These are phyloP conservation scores for Mucor mucedo DNA, from an alignment of 371 early-diverging fungal species.

Conservation along the genomic window DNA sequence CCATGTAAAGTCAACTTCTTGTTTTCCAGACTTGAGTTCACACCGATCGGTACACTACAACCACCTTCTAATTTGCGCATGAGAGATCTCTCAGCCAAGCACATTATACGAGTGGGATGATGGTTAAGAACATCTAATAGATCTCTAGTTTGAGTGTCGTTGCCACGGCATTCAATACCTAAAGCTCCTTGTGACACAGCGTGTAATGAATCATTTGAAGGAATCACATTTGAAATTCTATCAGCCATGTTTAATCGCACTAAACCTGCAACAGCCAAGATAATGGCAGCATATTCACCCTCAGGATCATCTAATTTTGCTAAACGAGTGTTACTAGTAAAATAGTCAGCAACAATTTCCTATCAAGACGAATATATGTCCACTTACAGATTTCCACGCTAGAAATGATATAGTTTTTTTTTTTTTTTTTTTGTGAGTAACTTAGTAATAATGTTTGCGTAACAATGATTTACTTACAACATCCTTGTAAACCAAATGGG, in stretches of 20 bases:
- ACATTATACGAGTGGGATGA: constrained; percentile 65
- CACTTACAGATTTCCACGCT: constrained; percentile 53
- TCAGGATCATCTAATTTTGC: constrained; percentile 83
- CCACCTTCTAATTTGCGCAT: constrained; percentile 94
- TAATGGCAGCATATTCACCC: constrained; percentile 78
- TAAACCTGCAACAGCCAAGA: constrained; percentile 92
- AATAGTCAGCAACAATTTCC: neutral
- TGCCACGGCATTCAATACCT: constrained; percentile 82
- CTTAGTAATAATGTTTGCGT: neutral
- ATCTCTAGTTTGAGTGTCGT: constrained; percentile 58
- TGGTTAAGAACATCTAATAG: constrained; percentile 72
- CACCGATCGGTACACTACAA: constrained; percentile 96
- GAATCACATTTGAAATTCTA: constrained; percentile 75
- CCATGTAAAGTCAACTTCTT: constrained; percentile 58
- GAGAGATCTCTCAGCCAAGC: constrained; percentile 83
- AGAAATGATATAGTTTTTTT: neutral
- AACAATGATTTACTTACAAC: constrained; percentile 60
- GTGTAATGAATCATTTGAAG: constrained; percentile 67
- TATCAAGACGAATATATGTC: too few relatives aligned
- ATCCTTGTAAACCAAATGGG: constrained; percentile 79
- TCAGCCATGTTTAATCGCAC: constrained; percentile 67
- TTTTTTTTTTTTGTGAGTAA: neutral
- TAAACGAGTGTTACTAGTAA: constrained; percentile 78
- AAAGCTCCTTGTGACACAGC: constrained; percentile 97
- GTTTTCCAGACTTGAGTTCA: constrained; percentile 64